phyloP scores from a whole-genome alignment of 345 rosid species.

The Eucalyptus viminalis region DNA sequence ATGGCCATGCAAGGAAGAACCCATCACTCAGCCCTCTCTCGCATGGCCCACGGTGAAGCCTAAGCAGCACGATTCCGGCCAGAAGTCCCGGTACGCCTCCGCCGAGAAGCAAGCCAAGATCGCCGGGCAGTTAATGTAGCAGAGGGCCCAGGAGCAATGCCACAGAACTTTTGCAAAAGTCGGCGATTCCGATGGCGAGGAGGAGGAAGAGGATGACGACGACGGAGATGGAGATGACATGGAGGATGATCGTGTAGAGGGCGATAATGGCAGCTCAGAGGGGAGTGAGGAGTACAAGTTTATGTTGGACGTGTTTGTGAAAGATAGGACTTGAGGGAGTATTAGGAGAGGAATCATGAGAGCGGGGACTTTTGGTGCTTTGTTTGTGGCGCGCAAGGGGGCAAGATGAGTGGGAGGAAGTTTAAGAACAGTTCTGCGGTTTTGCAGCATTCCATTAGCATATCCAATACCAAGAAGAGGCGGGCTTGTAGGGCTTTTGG shows the following conservation, averaged over 20 bases:
- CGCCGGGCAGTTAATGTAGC: slow-evolving; percentile 18
- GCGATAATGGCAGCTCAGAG: slow-evolving; percentile 8
- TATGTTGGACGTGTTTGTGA: slow-evolving; percentile 26
- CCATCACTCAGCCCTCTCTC: not conserved
- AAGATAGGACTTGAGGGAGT: slow-evolving; percentile 39
- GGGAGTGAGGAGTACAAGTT: slow-evolving; percentile 29
- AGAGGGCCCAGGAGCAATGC: slow-evolving; percentile 20
- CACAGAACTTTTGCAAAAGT: slow-evolving; percentile 13
- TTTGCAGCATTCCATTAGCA: slow-evolving; percentile 44
- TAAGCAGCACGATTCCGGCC: not conserved
- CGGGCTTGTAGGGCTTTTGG: slow-evolving; percentile 58
- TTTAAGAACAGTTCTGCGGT: slow-evolving; percentile 50
- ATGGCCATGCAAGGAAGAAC: not conserved
- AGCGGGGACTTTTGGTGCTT: slow-evolving; percentile 55
- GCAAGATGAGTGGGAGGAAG: slow-evolving; percentile 18
- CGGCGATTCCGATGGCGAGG: slow-evolving; percentile 1
- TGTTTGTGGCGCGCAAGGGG: slow-evolving; percentile 42
- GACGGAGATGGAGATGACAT: not conserved
- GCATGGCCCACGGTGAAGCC: not conserved
- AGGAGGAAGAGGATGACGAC: not conserved
- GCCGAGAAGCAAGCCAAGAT: slow-evolving; percentile 14
- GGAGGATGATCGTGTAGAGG: slow-evolving; percentile 2
- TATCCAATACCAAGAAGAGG: slow-evolving; percentile 32
- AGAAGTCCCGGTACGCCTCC: slow-evolving; percentile 22
- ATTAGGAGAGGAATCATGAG: slow-evolving; percentile 34